Percentiles rank a stretch among this genome's conserved stretches.
phyloP scores from a whole-genome alignment of 2,329 filamentous ascomycete species.

The Anthostomella pinea region DNA sequence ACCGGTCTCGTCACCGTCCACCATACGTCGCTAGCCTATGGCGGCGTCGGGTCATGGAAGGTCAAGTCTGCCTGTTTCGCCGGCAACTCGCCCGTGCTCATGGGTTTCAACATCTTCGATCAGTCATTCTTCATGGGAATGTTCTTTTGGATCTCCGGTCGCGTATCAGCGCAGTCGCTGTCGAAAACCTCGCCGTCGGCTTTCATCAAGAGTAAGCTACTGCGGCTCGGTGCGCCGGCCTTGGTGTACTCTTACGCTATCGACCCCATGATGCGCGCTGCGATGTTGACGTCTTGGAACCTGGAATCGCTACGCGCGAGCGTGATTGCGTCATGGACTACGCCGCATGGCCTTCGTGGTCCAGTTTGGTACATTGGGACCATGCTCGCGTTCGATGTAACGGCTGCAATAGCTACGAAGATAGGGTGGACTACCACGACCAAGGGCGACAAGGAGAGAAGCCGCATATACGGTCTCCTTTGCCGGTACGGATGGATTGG shows the following conservation, averaged over 20 bases:
- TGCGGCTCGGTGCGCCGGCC: slow-evolving; percentile 15
- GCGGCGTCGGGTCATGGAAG: slow-evolving; percentile 13
- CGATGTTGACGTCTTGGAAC: too few species aligned
- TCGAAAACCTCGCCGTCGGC: slow-evolving; percentile 1
- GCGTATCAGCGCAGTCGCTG: slow-evolving; percentile 17
- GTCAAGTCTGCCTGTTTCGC: slow-evolving; percentile 6
- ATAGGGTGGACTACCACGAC: too few species aligned
- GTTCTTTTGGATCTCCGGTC: slow-evolving; percentile 18
- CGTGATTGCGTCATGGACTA: background rate
- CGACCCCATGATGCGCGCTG: slow-evolving; percentile 1
- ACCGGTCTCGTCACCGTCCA: slow-evolving; percentile 20
- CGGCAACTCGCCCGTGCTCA: slow-evolving; percentile 7
- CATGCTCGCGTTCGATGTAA: slow-evolving; percentile 17
- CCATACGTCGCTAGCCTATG: slow-evolving; percentile 20
- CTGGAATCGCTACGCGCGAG: background rate
- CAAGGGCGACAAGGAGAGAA: background rate
- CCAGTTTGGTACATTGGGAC: slow-evolving; percentile 21
- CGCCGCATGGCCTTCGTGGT: slow-evolving; percentile 11
- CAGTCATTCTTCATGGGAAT: slow-evolving; percentile 22
- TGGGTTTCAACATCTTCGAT: slow-evolving; percentile 17
- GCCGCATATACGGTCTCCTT: background rate
- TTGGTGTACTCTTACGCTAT: slow-evolving; percentile 12
- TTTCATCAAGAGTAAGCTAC: slow-evolving; percentile 14
- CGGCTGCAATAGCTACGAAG: slow-evolving; percentile 11
- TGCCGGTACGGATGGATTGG: slow-evolving; percentile 1